These are phyloP conservation scores for Fomitopsis schrenkii DNA, from an alignment of 1,284 basidiomycete genomes.

Conservation along the genomic window DNA sequence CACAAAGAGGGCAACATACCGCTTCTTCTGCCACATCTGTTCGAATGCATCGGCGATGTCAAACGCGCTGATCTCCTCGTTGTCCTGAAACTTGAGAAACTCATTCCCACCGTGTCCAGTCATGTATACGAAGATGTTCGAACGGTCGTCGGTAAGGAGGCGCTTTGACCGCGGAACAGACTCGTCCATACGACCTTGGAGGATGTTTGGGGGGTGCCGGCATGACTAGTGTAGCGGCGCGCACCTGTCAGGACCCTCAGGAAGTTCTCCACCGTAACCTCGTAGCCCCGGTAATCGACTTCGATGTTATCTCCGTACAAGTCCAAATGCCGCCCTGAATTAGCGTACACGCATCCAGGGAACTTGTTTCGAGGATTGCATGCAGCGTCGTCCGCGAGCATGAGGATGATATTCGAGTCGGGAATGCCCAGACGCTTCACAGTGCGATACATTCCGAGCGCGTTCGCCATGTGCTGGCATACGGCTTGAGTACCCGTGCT, in stretches of 20 bases:
- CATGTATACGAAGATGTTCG: constrained; percentile 97
- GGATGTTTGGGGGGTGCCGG: neutral
- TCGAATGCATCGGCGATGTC: constrained; percentile 97
- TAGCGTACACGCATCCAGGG: constrained; percentile 88
- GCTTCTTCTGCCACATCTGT: constrained; percentile 96
- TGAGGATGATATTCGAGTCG: constrained; percentile 97
- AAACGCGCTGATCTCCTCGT: constrained; percentile 95
- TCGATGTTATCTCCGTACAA: constrained; percentile 96
- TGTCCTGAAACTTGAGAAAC: constrained; percentile 99
- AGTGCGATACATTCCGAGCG: constrained; percentile 97
- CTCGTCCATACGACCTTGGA: constrained; percentile 63
- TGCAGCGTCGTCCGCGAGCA: constrained; percentile 96
- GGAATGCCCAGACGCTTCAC: constrained; percentile 98
- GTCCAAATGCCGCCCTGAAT: constrained; percentile 75
- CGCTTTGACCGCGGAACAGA: constrained; percentile 89
- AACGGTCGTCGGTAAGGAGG: constrained; percentile 86
- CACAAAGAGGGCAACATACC: constrained; percentile 42
- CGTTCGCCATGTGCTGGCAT: constrained; percentile 94
- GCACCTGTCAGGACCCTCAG: constrained; percentile 85
- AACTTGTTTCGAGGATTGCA: constrained; percentile 94
- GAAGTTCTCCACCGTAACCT: constrained; percentile 97
- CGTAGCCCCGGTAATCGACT: constrained; percentile 97
- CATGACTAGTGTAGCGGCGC: constrained; percentile 13
- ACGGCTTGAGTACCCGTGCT: neutral
- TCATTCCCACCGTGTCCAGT: constrained; percentile 98